Base-by-base conservation (phyloP, 1,284 basidiomycete species). In the Inonotus hispidus region DNA sequence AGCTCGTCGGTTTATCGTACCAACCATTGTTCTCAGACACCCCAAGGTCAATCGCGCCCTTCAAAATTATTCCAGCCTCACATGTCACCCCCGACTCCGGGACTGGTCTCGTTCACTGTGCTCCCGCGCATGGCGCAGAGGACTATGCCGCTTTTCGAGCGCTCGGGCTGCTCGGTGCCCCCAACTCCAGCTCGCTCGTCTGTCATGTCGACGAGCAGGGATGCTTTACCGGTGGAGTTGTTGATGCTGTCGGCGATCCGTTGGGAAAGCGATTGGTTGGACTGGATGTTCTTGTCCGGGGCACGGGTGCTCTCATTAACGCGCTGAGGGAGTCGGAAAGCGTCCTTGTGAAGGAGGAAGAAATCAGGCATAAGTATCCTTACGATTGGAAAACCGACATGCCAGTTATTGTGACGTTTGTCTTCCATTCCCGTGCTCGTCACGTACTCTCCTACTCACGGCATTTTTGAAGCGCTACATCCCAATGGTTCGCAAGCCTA, bases 311-410 rank as follows among this genome's bases (percentile, higher is more conserved):
- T 19, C 79, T 95, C 46, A 80, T 92, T 4, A 74, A 80, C 35
- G 70, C 95, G 13, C 72, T 98, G 56, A 75, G 80, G 62, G 73
- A 81, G 56, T 70, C 79, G n/a, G 61, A 68, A 1, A 85, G 81
- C 1, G 77, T 75, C 0, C 74, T 97, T 13, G 71, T 93, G 32
- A 86, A 87, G 61, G 77, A 90, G 57, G 81, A 93, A 69, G 79
- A 78, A 64, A 83, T 93, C 67, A 85, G 84, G 66, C 97, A 99
- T 75, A 85, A 88, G 54, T 99, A 98, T 71, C 95, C 97, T 0
- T 95, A 95, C 71, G 96, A 99, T 71, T 99, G 96, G 96, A 91
- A 93, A 71, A 96, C 96, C 1, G 88, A 95, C 68, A 79, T 92
- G 70, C 96, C 96, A 0, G 87, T 98, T 67, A 94, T 99, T 64